phyloP scores from a whole-genome alignment of 1,284 basidiomycete species.

The Cutaneotrichosporon cavernicola region DNA sequence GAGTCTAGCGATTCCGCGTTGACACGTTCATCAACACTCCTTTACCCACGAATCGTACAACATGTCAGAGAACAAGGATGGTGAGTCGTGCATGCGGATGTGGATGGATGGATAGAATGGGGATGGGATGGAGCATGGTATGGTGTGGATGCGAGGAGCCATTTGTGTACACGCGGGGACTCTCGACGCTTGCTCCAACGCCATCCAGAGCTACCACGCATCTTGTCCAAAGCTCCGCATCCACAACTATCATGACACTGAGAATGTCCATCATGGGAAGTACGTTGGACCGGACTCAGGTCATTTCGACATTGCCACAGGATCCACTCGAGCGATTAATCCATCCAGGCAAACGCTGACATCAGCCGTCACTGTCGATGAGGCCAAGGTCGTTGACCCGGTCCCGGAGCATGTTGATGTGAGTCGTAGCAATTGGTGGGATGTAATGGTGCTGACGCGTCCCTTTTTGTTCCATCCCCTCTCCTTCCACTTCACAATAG shows the following conservation, averaged over 20 bases:
- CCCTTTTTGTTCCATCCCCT: not conserved
- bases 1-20: too few species aligned
- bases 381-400: too few species aligned
- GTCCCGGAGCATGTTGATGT: not conserved
- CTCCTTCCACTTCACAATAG: not conserved
- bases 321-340: not conserved
- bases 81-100: conserved; percentile 1
- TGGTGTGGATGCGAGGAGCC: not conserved
- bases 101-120: not conserved
- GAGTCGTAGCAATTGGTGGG: too few species aligned
- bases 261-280: not conserved
- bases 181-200: not conserved
- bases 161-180: not conserved
- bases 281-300: not conserved
- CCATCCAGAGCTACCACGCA: too few species aligned
- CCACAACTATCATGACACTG: too few species aligned
- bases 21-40: not conserved
- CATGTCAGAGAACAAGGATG: conserved; percentile 10
- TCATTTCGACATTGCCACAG: too few species aligned
- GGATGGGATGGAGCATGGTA: not conserved
- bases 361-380: not conserved
- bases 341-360: not conserved
- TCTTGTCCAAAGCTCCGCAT: too few species aligned
- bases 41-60: not conserved
- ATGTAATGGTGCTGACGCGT: not conserved